Conservation (phyloP, 2,329 filamentous ascomycete species). For the Colletotrichum euphorbiae region DNA sequence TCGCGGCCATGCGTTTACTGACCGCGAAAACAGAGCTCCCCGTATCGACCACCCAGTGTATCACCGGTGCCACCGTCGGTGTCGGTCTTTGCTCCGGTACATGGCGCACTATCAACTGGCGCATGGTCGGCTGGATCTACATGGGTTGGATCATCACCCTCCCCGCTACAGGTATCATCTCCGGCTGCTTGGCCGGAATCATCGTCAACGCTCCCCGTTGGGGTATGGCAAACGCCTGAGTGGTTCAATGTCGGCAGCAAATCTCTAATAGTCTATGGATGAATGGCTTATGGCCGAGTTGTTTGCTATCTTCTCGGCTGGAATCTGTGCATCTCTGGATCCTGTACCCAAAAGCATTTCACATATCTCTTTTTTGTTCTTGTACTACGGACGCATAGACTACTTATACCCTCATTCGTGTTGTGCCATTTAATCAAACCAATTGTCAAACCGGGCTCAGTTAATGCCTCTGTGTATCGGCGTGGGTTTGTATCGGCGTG, state of each 20-base stretch:
- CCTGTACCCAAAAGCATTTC: conserved; percentile 14
- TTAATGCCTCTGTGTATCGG: not conserved
- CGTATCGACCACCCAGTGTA: conserved; percentile 70
- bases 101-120: conserved; percentile 67
- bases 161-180: conserved; percentile 60
- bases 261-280: not conserved
- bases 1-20: not conserved
- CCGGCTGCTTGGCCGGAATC: conserved; percentile 67
- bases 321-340: not conserved
- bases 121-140: conserved; percentile 65
- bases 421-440: conserved; percentile 8
- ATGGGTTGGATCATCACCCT: conserved; percentile 64
- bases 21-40: conserved; percentile 54
- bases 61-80: conserved; percentile 66
- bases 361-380: conserved; percentile 12
- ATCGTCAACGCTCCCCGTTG: conserved; percentile 68
- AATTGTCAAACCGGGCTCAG: not conserved
- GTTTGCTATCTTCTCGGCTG: not conserved
- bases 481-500: no score
- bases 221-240: conserved; percentile 41
- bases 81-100: conserved; percentile 67
- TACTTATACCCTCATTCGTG: conserved; percentile 31
- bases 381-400: conserved; percentile 14
- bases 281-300: not conserved
- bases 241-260: not conserved